phyloP scores from a whole-genome alignment of 2,329 filamentous ascomycete genomes.

The Gaeumannomyces tritici region DNA sequence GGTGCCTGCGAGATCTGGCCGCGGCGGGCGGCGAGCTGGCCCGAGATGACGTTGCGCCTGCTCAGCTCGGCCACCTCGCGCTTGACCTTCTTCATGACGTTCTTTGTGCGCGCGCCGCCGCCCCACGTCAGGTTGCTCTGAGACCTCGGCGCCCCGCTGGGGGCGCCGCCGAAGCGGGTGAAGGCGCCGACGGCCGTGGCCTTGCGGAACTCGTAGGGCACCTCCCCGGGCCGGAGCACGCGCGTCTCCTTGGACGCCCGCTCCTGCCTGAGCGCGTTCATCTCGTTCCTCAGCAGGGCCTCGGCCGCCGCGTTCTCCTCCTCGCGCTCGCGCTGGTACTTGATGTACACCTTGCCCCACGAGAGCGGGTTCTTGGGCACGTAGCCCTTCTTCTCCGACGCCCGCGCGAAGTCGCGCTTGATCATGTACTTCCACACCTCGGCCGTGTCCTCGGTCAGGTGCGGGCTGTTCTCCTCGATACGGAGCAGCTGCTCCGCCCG shows the following conservation, averaged over 20 bases:
- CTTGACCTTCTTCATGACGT: slow-evolving; percentile 44
- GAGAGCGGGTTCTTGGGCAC: slow-evolving; percentile 55
- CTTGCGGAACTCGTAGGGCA: slow-evolving; percentile 29
- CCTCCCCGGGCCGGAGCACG: slow-evolving; percentile 38
- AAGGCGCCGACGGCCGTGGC: slow-evolving; percentile 19
- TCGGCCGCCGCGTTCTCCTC: slow-evolving; percentile 48
- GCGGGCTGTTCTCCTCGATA: slow-evolving; percentile 68
- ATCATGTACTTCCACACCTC: slow-evolving; percentile 78
- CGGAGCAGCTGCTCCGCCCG: slow-evolving; percentile 64
- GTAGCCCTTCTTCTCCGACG: slow-evolving; percentile 48
- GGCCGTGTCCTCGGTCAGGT: slow-evolving; percentile 58
- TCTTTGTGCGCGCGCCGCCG: slow-evolving; percentile 41
- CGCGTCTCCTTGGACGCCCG: slow-evolving; percentile 35
- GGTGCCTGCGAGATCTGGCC: slow-evolving; percentile 40
- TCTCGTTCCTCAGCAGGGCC: slow-evolving; percentile 44
- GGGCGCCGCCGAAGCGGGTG: slow-evolving; percentile 4
- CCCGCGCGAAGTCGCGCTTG: slow-evolving; percentile 62
- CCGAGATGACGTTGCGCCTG: slow-evolving; percentile 34
- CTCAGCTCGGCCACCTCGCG: slow-evolving; percentile 46
- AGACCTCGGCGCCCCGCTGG: slow-evolving; percentile 6
- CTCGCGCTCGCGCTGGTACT: slow-evolving; percentile 52
- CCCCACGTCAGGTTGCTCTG: slow-evolving; percentile 27
- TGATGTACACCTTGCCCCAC: slow-evolving; percentile 72
- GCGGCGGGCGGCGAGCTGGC: slow-evolving; percentile 19
- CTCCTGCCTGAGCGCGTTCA: slow-evolving; percentile 47